Evolutionary conservation across 176 grass and related monocot genomes (phyloP).

Genomic region (Zea luxurians): DNA sequence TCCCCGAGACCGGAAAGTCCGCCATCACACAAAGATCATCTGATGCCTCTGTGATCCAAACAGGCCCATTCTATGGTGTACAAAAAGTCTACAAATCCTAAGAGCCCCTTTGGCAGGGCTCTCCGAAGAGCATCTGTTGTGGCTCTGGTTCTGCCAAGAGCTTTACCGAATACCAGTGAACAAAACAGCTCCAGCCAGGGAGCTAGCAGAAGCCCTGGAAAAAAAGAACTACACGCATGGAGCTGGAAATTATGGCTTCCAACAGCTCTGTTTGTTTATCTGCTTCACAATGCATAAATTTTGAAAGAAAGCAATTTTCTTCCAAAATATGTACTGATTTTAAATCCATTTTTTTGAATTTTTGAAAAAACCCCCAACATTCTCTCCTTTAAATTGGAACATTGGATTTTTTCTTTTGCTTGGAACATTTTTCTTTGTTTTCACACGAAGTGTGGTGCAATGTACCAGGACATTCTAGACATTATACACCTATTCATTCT

Average conservation of each 20-base stretch:
- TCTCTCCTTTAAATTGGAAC: neutral
- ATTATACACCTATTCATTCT: neutral
- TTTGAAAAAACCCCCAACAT: neutral
- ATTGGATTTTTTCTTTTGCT: neutral
- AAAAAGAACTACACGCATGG: neutral
- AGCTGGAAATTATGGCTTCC: neutral
- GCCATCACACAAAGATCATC: no score
- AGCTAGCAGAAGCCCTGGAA: neutral
- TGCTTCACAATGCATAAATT: neutral
- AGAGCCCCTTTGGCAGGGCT: neutral
- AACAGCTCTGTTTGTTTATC: no score
- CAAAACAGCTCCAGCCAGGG: neutral
- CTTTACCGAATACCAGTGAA: neutral
- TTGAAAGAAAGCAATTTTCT: neutral
- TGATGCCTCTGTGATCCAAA: no score
- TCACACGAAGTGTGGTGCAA: neutral
- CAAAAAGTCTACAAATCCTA: conserved; percentile 2
- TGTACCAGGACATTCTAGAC: neutral
- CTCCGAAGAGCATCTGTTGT: neutral
- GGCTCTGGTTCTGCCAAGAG: neutral
- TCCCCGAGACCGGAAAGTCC: no score
- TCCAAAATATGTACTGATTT: neutral
- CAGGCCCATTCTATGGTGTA: conserved; percentile 15
- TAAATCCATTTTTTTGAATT: neutral
- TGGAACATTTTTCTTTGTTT: neutral